Conservation (phyloP, 257 asterid genomes). For the Solanum virginianum region DNA sequence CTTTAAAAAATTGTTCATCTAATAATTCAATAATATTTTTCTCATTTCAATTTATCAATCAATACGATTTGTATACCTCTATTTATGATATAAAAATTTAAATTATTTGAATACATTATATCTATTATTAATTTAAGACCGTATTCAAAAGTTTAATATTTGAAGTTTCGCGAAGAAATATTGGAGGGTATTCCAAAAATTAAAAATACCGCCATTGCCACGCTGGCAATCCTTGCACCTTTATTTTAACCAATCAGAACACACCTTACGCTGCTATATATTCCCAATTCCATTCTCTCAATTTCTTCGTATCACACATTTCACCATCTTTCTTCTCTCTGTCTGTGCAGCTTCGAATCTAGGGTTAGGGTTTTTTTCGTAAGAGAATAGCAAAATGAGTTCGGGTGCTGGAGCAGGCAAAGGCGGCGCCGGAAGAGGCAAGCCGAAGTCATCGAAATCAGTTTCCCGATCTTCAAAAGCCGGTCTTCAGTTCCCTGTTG, state of each 20-base stretch:
- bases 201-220: background rate
- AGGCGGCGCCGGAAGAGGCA: conserved; percentile 8
- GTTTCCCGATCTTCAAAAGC: conserved; percentile 9
- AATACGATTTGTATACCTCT: too few relatives aligned
- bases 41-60: too few relatives aligned
- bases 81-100: too few relatives aligned
- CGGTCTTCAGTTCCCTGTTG: conserved; percentile 6
- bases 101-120: too few relatives aligned
- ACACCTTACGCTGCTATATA: background rate
- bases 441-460: conserved; percentile 1
- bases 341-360: background rate
- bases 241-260: background rate
- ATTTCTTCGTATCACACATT: background rate
- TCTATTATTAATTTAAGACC: too few relatives aligned
- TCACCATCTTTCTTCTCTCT: background rate
- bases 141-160: background rate
- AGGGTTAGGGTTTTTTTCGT: background rate
- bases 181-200: background rate
- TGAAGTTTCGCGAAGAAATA: background rate
- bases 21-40: too few relatives aligned
- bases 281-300: background rate
- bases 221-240: background rate
- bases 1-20: too few relatives aligned
- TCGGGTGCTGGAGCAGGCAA: conserved; percentile 3
- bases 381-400: background rate